These are phyloP conservation scores for Cladorrhinum samala DNA, from an alignment of 495 filamentous ascomycete genomes.

Conservation along the genomic window DNA sequence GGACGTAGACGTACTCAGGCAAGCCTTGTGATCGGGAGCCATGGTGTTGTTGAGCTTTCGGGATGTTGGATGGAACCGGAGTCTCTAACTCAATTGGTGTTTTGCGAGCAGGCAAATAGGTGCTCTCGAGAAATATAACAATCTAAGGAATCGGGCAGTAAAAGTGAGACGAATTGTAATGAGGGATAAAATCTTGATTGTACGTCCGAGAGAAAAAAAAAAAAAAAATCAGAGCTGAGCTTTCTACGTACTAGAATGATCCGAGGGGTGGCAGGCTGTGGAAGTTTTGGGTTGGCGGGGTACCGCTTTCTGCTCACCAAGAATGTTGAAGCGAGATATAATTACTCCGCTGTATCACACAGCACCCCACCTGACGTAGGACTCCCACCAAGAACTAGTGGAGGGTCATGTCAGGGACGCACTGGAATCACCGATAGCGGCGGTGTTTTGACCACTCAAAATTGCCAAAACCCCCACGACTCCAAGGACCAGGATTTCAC, in stretches of 20 bases:
- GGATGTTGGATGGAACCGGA: background rate
- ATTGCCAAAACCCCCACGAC: slow-evolving; percentile 3
- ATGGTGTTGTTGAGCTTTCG: slow-evolving; percentile 42
- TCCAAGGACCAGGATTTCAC: background rate
- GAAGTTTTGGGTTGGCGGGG: slow-evolving; percentile 18
- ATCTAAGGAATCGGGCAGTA: background rate
- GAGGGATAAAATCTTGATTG: background rate
- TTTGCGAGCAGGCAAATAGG: background rate
- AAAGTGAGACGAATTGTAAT: background rate
- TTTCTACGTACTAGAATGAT: slow-evolving; percentile 1
- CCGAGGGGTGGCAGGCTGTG: background rate
- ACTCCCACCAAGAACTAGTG: background rate
- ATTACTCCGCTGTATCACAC: background rate
- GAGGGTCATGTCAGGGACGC: background rate
- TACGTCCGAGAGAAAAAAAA: background rate
- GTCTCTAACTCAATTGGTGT: slow-evolving; percentile 2
- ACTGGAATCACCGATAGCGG: slow-evolving; percentile 5
- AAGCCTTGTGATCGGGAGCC: slow-evolving; percentile 87
- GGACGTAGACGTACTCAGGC: slow-evolving; percentile 75
- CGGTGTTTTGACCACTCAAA: slow-evolving; percentile 5
- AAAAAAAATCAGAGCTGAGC: background rate
- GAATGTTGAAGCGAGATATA: background rate
- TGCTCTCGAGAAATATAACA: too few species aligned
- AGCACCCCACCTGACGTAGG: slow-evolving; percentile 22
- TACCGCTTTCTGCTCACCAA: slow-evolving; percentile 4